phyloP scores from a whole-genome alignment of 2,329 filamentous ascomycete genomes.

The Ploettnerulaceae sp. region DNA sequence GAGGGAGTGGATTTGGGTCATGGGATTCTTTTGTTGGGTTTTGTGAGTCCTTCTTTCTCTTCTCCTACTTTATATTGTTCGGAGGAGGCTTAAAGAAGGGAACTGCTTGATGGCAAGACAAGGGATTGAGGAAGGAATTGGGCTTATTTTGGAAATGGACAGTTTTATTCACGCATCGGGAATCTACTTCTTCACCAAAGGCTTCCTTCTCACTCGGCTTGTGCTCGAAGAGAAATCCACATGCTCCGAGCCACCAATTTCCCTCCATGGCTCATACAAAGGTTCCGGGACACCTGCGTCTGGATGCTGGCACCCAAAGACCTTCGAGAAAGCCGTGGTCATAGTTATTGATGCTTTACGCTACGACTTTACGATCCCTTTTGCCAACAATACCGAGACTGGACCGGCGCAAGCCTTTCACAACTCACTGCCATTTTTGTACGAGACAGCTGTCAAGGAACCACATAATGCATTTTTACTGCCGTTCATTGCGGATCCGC shows the following conservation, averaged over 20 bases:
- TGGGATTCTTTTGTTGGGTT: constrained; percentile 32
- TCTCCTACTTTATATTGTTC: background rate
- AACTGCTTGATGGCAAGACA: background rate
- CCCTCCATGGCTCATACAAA: constrained; percentile 32
- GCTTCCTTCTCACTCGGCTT: constrained; percentile 84
- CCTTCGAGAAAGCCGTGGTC: constrained; percentile 85
- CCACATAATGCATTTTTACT: constrained; percentile 83
- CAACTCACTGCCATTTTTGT: constrained; percentile 79
- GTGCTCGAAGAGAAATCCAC: constrained; percentile 72
- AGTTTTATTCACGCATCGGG: constrained; percentile 66
- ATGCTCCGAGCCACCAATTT: constrained; percentile 64
- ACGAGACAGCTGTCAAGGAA: constrained; percentile 70
- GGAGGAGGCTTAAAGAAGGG: background rate
- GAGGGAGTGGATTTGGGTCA: constrained; percentile 31
- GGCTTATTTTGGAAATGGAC: constrained; percentile 17
- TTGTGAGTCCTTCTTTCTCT: constrained; percentile 25
- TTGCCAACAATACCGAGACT: constrained; percentile 42
- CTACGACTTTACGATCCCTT: constrained; percentile 93
- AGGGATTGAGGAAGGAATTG: background rate
- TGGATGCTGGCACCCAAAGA: constrained; percentile 95
- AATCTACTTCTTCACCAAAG: constrained; percentile 88
- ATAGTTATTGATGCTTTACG: constrained; percentile 89
- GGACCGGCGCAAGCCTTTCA: constrained; percentile 61
- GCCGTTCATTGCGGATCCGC: constrained; percentile 95
- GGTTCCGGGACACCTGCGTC: constrained; percentile 43